Evolutionary conservation across 805 yeast genomes (phyloP).

Genomic region (Metschnikowia henanensis): DNA sequence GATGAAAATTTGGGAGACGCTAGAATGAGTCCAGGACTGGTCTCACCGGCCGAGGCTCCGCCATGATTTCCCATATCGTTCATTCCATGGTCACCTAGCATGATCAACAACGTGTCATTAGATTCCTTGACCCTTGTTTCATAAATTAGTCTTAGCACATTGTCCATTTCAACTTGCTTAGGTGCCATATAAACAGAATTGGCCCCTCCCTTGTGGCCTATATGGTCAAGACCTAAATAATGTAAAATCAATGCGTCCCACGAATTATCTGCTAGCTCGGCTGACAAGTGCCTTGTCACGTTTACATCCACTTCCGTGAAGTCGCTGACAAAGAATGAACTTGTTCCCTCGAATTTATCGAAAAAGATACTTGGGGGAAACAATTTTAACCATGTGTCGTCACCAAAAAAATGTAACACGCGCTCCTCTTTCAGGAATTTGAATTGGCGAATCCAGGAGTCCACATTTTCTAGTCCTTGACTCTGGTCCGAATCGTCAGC

Average conservation of each 20-base stretch:
- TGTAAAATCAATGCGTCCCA: constrained; percentile 93
- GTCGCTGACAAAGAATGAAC: constrained; percentile 92
- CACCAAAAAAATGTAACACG: constrained; percentile 85
- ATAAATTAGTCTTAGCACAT: constrained; percentile 54
- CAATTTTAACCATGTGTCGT: constrained; percentile 95
- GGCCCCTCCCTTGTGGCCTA: constrained; percentile 98
- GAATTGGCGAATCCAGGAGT: constrained; percentile 85
- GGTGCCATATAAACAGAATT: constrained; percentile 72
- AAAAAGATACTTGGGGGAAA: constrained; percentile 65
- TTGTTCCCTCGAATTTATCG: constrained; percentile 75
- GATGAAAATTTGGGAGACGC: constrained; percentile 59
- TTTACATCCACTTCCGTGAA: constrained; percentile 92
- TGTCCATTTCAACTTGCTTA: constrained; percentile 88
- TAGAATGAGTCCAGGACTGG: constrained; percentile 78
- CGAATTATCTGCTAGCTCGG: constrained; percentile 45
- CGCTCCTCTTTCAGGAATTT: constrained; percentile 28
- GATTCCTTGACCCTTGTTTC: constrained; percentile 15
- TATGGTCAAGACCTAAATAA: constrained; percentile 93
- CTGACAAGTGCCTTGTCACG: constrained; percentile 82
- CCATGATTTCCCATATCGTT: constrained; percentile 96
- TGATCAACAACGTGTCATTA: constrained; percentile 59
- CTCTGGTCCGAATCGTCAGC: constrained; percentile 84
- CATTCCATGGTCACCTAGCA: constrained; percentile 97
- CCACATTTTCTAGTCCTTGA: constrained; percentile 68
- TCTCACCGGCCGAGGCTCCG: constrained; percentile 90